Conservation (phyloP, 2,329 filamentous ascomycete species). For the Sclerotinia trifoliorum region DNA sequence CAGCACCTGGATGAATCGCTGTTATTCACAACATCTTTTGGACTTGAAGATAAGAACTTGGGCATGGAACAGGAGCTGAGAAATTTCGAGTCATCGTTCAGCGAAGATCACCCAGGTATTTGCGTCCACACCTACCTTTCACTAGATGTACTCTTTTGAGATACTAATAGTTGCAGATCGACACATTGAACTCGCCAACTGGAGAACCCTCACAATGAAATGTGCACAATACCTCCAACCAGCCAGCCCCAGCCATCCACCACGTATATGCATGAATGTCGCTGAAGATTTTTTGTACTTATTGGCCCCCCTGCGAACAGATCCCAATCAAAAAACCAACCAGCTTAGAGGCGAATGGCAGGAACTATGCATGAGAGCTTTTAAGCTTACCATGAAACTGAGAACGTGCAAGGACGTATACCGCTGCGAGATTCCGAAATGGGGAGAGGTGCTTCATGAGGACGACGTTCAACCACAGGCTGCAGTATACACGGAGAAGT, state of each 20-base stretch:
- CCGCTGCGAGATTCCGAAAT: neutral
- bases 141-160: neutral
- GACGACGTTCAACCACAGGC: neutral
- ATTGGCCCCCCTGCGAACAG: neutral
- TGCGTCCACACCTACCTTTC: too few relatives aligned
- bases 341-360: neutral
- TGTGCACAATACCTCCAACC: neutral
- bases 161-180: neutral
- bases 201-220: constrained; percentile 2
- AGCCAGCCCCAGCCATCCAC: neutral
- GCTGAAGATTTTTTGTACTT: neutral
- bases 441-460: neutral
- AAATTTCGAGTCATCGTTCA: neutral
- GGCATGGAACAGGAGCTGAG: neutral
- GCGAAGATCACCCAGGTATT: neutral
- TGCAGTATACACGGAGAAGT: neutral
- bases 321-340: neutral
- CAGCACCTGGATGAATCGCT: rapidly evolving
- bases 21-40: neutral
- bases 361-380: neutral
- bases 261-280: neutral
- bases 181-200: neutral
- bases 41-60: neutral
- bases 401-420: constrained; percentile 2
- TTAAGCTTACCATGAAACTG: neutral